phyloP scores from a whole-genome alignment of 129 eudicot species.

The Tagetes patula region DNA sequence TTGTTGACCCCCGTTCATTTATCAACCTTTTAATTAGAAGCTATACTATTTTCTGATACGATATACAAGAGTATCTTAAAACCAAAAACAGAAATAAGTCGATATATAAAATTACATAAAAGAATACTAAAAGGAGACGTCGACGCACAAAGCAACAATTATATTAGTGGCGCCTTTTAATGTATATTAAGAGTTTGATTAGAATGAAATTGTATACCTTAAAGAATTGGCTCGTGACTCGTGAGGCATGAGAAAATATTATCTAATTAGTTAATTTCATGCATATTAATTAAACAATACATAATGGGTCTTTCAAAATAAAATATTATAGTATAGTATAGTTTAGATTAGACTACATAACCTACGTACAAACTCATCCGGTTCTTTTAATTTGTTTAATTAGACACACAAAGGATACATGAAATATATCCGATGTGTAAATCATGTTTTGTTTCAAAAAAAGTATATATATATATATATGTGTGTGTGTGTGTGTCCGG shows the following conservation, averaged over 20 bases:
- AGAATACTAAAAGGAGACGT: constrained; percentile 24
- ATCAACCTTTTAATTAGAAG: no score
- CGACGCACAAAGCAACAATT: constrained; percentile 11
- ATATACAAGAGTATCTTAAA: not conserved
- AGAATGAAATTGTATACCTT: not conserved
- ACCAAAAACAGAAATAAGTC: not conserved
- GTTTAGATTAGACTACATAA: no score
- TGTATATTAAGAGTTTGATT: constrained; percentile 19
- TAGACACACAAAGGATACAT: no score
- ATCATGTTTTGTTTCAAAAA: no score
- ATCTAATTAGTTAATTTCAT: constrained; percentile 9
- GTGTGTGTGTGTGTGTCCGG: no score
- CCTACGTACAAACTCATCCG: no score
- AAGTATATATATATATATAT: no score
- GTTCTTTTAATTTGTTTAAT: no score
- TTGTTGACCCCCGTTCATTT: no score
- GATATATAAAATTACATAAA: not conserved
- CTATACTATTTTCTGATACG: no score
- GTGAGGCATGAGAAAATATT: constrained; percentile 26
- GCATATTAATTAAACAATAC: not conserved
- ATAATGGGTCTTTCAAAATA: not conserved
- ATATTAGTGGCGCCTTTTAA: constrained; percentile 10
- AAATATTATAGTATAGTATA: not conserved
- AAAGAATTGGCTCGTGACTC: constrained; percentile 33
- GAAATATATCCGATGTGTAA: no score